These are phyloP conservation scores for Sclerotinia nivalis DNA, from an alignment of 2,329 filamentous ascomycete genomes.

Conservation along the genomic window DNA sequence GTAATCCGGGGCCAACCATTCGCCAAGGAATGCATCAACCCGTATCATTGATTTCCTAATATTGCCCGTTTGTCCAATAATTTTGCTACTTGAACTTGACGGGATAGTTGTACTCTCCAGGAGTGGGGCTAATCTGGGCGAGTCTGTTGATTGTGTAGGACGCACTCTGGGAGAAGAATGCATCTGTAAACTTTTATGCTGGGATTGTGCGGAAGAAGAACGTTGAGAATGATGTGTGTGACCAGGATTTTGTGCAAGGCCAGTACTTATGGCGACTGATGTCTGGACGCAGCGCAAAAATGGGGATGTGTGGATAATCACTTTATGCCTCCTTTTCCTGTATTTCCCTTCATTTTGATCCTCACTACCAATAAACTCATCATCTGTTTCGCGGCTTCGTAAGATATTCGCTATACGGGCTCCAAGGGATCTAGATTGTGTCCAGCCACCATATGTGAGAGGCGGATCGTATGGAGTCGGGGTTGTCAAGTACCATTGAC, in stretches of 20 bases:
- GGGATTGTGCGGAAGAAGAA: constrained; percentile 26
- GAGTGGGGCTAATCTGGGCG: constrained; percentile 37
- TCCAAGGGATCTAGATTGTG: constrained; percentile 79
- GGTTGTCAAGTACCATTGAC: constrained; percentile 90
- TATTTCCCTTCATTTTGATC: constrained; percentile 35
- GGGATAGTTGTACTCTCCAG: constrained; percentile 32
- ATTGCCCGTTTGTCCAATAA: constrained; percentile 30
- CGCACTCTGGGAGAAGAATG: constrained; percentile 39
- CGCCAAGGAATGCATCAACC: constrained; percentile 88
- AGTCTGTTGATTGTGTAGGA: constrained; percentile 34
- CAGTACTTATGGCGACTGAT: constrained; percentile 81
- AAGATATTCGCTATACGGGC: constrained; percentile 77
- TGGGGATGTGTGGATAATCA: constrained; percentile 91
- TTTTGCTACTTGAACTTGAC: constrained; percentile 26
- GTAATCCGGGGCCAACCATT: constrained; percentile 93
- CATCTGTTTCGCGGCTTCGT: constrained; percentile 51
- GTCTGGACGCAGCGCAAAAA: constrained; percentile 93
- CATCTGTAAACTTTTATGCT: constrained; percentile 29
- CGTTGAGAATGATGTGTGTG: constrained; percentile 38
- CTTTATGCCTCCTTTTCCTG: constrained; percentile 65
- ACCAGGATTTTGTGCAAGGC: constrained; percentile 66
- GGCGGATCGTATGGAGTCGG: constrained; percentile 95
- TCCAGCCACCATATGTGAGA: constrained; percentile 91
- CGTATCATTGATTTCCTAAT: constrained; percentile 66
- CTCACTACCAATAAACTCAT: constrained; percentile 33